Evolutionary conservation across 805 yeast genomes (phyloP), one percentile per base, ranked within the genome.

Genomic region (Kurtzmaniella cleridarum): DNA sequence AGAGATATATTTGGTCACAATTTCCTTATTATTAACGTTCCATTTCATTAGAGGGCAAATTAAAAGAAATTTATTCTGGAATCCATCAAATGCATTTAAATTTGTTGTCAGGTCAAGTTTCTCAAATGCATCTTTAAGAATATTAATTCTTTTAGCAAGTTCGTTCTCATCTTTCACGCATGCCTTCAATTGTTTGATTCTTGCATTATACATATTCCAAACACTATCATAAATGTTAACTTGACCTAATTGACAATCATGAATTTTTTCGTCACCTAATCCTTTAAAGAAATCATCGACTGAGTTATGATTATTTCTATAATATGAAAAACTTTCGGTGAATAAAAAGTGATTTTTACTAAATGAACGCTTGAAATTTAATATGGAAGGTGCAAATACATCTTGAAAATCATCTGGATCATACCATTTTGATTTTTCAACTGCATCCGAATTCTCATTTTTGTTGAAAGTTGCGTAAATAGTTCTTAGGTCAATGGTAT

Each of bases 291-390:
- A 47, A 35, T 32, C 39, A 8, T 15, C 40, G 17, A 24, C 39
- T 5, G 23, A 14, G 5, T 33, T 28, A 20, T 33, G 29, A 14
- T 15, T 13, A 27, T 82, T 79, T 35, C 91, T 70, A 44, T 75
- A 63, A 55, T 86, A 90, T 2, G 81, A 67, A 53, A 89, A 81
- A 32, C 77, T 64, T 4, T 91, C 85, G 0, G 95, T 69, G 56
- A 64, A 78, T 48, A 86, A 50, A 44, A 89, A 59, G 2, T 95
- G 91, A 32, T 64, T 52, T 2, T 82, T 73, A 11, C 60, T 64
- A 34, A 87, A 66, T 10, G 49, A 32, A 42, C 81, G 66, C 3
- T 59, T 50, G 36, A 57, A 56, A 1, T 58, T 54, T 8, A 55
- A 51, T 6, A 73, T 43, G 3, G 70, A 50, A 0, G 76, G 64